phyloP scores from a whole-genome alignment of 2,329 filamentous ascomycete species.

The Claviceps capensis region DNA sequence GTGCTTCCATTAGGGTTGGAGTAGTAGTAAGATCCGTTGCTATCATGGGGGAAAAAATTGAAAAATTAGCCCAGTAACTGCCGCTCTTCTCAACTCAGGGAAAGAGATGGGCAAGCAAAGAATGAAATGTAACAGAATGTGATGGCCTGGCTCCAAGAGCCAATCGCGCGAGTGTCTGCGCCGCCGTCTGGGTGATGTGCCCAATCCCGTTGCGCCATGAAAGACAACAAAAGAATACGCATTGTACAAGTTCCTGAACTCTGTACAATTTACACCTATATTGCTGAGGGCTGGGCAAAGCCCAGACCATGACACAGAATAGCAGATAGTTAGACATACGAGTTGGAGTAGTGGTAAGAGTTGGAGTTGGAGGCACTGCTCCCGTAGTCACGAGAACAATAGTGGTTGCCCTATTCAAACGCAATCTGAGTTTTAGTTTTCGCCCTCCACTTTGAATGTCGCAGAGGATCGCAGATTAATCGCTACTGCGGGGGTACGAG shows the following conservation, averaged over 20 bases:
- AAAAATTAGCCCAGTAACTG: no score
- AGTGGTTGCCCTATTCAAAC: constrained; percentile 49
- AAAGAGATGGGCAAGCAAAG: neutral
- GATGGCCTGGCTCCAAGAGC: no score
- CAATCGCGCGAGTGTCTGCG: no score
- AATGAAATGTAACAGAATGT: neutral
- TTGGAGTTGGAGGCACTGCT: constrained; percentile 40
- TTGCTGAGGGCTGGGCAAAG: no score
- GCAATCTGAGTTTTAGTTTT: neutral
- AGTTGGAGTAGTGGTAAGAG: constrained; percentile 55
- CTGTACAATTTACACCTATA: no score
- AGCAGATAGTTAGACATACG: constrained; percentile 15
- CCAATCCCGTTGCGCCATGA: no score
- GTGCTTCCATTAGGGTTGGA: constrained; percentile 54
- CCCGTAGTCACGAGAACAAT: constrained; percentile 51
- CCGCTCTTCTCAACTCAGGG: no score
- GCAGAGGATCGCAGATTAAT: no score
- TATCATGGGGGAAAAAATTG: constrained; percentile 10
- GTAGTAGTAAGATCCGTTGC: constrained; percentile 60
- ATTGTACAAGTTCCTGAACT: no score
- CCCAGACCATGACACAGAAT: neutral
- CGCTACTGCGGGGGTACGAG: neutral
- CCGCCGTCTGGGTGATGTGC: no score
- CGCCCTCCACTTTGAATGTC: neutral
- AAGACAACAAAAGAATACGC: no score